Conservation (phyloP, 345 rosid species). For the Hibiscus tridactylites region DNA sequence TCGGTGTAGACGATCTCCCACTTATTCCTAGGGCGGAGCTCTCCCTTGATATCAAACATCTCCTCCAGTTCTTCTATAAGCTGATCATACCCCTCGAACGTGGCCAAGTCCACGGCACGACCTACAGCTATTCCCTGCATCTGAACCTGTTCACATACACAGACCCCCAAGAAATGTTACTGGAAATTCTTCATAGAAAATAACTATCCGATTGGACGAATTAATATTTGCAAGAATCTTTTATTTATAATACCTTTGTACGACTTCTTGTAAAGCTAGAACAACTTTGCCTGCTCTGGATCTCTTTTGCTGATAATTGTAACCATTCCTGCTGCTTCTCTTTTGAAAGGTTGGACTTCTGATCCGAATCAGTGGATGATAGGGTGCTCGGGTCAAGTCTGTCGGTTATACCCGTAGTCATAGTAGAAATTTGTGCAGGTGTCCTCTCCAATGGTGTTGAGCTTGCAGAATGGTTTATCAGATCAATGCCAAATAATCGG, state of each 20-base stretch:
- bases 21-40: constrained; percentile 47
- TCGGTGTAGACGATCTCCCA: constrained; percentile 88
- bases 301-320: constrained; percentile 48
- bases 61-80: constrained; percentile 69
- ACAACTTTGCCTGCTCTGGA: constrained; percentile 46
- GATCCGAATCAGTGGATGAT: constrained; percentile 41
- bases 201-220: neutral
- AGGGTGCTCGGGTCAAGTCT: constrained; percentile 15
- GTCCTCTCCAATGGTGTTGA: constrained; percentile 29
- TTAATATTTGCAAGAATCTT: neutral
- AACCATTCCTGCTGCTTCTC: constrained; percentile 44
- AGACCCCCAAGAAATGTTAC: neutral
- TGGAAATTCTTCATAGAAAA: neutral
- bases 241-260: constrained; percentile 42
- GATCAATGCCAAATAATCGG: constrained; percentile 73
- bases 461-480: constrained; percentile 34
- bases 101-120: constrained; percentile 69
- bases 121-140: constrained; percentile 91
- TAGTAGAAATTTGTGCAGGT: constrained; percentile 20
- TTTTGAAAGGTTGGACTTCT: constrained; percentile 43
- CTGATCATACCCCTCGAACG: constrained; percentile 53
- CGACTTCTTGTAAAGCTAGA: constrained; percentile 53
- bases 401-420: constrained; percentile 29
- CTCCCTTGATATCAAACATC: constrained; percentile 72
- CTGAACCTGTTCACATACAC: constrained; percentile 48